A percentile compares a stretch with the other conserved stretches of the same genome.
Evolutionary conservation across 2,329 filamentous ascomycete species (phyloP).

Genomic region (Aureobasidium leucospermi): DNA sequence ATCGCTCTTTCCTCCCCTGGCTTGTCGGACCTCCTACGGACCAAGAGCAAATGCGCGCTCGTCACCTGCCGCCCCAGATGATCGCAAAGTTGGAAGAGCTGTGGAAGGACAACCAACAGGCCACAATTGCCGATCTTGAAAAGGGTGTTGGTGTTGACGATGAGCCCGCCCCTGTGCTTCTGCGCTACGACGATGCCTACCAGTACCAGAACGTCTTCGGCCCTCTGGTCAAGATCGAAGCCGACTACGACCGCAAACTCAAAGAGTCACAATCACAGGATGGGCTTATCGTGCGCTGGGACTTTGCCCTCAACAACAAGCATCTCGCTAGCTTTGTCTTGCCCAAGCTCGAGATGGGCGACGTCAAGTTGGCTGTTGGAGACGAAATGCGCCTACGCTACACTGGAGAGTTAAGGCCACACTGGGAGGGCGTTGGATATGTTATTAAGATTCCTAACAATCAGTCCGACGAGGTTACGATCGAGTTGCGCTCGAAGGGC

Average conservation of each 20-base stretch:
- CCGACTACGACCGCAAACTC: constrained; percentile 96
- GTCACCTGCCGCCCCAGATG: constrained; percentile 86
- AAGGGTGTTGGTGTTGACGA: constrained; percentile 89
- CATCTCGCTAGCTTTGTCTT: constrained; percentile 91
- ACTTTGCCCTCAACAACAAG: constrained; percentile 93
- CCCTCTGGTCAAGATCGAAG: constrained; percentile 96
- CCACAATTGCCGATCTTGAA: constrained; percentile 85
- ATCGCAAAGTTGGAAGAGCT: constrained; percentile 95
- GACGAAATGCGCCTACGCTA: constrained; percentile 98
- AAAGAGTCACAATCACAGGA: constrained; percentile 98
- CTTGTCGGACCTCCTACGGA: constrained; percentile 84
- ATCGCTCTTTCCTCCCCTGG: constrained; percentile 91
- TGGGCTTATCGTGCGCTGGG: constrained; percentile 88
- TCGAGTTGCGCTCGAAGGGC: constrained; percentile 87
- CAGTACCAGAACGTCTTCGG: constrained; percentile 99
- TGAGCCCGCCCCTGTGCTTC: constrained; percentile 82
- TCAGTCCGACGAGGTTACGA: constrained; percentile 92
- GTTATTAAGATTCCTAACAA: constrained; percentile 99
- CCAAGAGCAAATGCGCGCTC: constrained; percentile 88
- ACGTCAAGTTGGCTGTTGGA: constrained; percentile 94
- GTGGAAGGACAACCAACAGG: constrained; percentile 91
- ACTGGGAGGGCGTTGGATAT: constrained; percentile 97
- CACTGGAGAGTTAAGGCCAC: constrained; percentile 81
- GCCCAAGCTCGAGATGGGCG: constrained; percentile 92
- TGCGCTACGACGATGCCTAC: constrained; percentile 94